These are phyloP conservation scores for Colletotrichum filicis DNA, from an alignment of 2,329 filamentous ascomycete genomes.

Conservation along the genomic window DNA sequence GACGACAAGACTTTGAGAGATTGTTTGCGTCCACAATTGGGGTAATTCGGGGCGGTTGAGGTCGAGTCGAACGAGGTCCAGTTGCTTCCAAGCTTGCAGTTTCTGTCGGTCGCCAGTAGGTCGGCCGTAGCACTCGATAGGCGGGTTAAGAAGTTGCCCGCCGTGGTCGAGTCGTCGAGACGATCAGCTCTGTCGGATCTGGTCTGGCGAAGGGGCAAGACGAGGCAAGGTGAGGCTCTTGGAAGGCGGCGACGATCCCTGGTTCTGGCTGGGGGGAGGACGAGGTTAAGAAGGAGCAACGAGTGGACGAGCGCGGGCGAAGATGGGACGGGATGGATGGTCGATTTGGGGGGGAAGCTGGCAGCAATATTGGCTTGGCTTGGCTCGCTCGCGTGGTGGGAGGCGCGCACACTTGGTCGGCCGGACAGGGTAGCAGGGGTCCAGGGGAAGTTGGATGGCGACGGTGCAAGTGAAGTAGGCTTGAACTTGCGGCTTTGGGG, in stretches of 20 bases:
- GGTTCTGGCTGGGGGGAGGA: slow-evolving; percentile 13
- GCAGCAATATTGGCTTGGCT: slow-evolving; percentile 32
- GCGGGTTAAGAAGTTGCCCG: background rate
- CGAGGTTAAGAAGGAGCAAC: slow-evolving; percentile 15
- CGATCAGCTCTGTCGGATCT: slow-evolving; percentile 9
- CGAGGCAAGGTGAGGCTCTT: slow-evolving; percentile 22
- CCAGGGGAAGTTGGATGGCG: slow-evolving; percentile 4
- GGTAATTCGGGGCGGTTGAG: background rate
- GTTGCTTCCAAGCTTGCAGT: background rate
- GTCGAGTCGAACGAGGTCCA: background rate
- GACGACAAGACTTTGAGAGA: background rate
- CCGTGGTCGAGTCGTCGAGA: background rate
- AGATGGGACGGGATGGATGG: slow-evolving; percentile 20
- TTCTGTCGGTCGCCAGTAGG: background rate
- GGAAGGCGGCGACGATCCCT: slow-evolving; percentile 19
- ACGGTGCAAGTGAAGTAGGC: background rate
- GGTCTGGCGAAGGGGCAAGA: slow-evolving; percentile 4
- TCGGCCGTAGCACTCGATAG: background rate
- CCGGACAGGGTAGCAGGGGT: slow-evolving; percentile 12
- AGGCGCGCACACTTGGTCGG: slow-evolving; percentile 5
- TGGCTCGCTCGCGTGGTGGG: slow-evolving; percentile 25
- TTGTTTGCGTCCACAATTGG: background rate
- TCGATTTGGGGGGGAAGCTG: background rate
- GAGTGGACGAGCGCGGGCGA: background rate
- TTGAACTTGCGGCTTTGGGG: background rate